Percentiles rank a stretch among this genome's conserved stretches.
Conservation (phyloP, 2,329 filamentous ascomycete species). For the Coniochaeta sp. region DNA sequence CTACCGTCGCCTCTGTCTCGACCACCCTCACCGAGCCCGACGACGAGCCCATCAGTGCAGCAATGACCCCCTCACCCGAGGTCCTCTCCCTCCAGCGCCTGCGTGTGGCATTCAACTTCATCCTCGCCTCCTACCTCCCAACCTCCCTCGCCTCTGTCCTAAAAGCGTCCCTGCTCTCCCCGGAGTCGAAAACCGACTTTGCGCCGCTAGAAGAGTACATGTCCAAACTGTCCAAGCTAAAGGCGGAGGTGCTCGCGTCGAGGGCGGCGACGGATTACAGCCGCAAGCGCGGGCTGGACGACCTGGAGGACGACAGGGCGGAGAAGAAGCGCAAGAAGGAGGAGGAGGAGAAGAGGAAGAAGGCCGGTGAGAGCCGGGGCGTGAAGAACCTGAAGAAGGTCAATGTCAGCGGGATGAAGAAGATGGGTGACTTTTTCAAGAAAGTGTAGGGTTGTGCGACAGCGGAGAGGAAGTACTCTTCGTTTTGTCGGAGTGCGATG, state of each 20-base stretch:
- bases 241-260: slow-evolving; percentile 63
- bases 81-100: slow-evolving; percentile 56
- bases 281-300: slow-evolving; percentile 59
- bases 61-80: slow-evolving; percentile 38
- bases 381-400: slow-evolving; percentile 83
- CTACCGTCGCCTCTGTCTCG: slow-evolving; percentile 30
- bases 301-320: slow-evolving; percentile 59
- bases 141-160: slow-evolving; percentile 34
- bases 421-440: slow-evolving; percentile 89
- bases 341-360: slow-evolving; percentile 82
- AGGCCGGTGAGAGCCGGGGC: slow-evolving; percentile 65
- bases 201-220: slow-evolving; percentile 64
- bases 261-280: slow-evolving; percentile 65
- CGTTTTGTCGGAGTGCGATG: too few species aligned
- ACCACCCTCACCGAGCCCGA: slow-evolving; percentile 31
- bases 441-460: slow-evolving; percentile 42
- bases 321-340: slow-evolving; percentile 83
- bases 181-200: slow-evolving; percentile 50
- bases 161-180: slow-evolving; percentile 26
- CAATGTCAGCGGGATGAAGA: slow-evolving; percentile 90
- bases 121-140: slow-evolving; percentile 55
- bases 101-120: slow-evolving; percentile 57
- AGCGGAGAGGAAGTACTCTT: too few species aligned
- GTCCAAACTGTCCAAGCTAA: slow-evolving; percentile 55
- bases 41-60: slow-evolving; percentile 25